Evolutionary conservation across 2,329 filamentous ascomycete species (phyloP).

Genomic region (Pseudohalonectria lignicola): DNA sequence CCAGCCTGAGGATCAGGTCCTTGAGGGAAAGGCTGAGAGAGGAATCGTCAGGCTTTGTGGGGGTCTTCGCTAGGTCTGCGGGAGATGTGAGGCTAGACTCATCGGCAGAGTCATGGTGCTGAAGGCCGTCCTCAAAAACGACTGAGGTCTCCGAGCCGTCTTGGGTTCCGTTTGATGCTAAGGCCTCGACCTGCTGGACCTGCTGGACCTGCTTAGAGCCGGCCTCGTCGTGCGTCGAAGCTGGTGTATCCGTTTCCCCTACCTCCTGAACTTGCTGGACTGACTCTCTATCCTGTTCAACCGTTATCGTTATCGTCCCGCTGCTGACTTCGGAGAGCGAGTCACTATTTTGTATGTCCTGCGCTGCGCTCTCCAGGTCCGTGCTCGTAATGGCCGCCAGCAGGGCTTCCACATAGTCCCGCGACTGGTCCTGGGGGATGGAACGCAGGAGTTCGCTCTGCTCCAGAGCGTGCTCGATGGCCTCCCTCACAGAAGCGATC

Average conservation of each 20-base stretch:
- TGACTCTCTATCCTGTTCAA: too few species aligned
- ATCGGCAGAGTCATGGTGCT: neutral
- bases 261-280: neutral
- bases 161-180: too few species aligned
- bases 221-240: neutral
- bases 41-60: neutral
- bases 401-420: constrained; percentile 37
- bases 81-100: neutral
- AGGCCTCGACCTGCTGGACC: neutral
- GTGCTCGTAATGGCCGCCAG: constrained; percentile 32
- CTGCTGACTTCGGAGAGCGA: neutral
- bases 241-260: neutral
- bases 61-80: neutral
- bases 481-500: constrained; percentile 37
- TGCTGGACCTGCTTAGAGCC: too few species aligned
- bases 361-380: constrained; percentile 8
- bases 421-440: constrained; percentile 31
- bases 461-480: constrained; percentile 42
- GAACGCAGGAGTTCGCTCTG: constrained; percentile 39
- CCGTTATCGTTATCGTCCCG: too few species aligned
- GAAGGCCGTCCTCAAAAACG: neutral
- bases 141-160: neutral
- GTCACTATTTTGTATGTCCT: constrained; percentile 6
- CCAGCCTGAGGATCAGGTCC: constrained; percentile 41
- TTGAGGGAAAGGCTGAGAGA: constrained; percentile 19